Evolutionary conservation across 2,329 filamentous ascomycete species (phyloP).

Genomic region (Albophoma yamanashiensis): DNA sequence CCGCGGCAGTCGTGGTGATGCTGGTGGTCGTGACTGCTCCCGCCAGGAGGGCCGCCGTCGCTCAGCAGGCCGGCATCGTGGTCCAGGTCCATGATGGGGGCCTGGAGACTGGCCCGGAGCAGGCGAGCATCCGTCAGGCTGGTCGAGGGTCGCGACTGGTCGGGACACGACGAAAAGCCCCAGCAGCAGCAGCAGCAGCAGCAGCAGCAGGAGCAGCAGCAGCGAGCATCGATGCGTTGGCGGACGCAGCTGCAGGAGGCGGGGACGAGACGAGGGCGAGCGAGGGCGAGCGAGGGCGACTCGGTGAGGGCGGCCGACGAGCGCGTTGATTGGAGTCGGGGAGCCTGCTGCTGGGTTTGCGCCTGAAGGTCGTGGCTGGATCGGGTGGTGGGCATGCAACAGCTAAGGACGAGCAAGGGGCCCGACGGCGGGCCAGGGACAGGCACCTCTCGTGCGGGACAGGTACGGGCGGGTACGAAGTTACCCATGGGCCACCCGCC

Average conservation of each 20-base stretch:
- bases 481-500: not conserved
- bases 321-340: not conserved
- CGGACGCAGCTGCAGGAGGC: not conserved
- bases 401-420: not conserved
- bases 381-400: not conserved
- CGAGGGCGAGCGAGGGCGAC: not conserved
- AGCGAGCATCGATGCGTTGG: conserved; percentile 37
- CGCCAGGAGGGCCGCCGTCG: conserved; percentile 3
- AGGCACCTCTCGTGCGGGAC: not conserved
- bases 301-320: not conserved
- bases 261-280: not conserved
- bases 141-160: conserved; percentile 29
- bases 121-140: conserved; percentile 31
- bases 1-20: conserved; percentile 9
- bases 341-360: not conserved
- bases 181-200: conserved; percentile 33
- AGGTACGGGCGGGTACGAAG: not conserved
- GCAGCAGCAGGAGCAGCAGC: too few relatives aligned
- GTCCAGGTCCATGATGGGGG: conserved; percentile 17
- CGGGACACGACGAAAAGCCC: conserved; percentile 27
- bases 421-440: not conserved
- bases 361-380: not conserved
- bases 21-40: conserved; percentile 15
- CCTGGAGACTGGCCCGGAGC: conserved; percentile 24
- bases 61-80: conserved; percentile 15